Conservation (phyloP, 148 eudicot genomes). For the Rhododendron mucronatum region DNA sequence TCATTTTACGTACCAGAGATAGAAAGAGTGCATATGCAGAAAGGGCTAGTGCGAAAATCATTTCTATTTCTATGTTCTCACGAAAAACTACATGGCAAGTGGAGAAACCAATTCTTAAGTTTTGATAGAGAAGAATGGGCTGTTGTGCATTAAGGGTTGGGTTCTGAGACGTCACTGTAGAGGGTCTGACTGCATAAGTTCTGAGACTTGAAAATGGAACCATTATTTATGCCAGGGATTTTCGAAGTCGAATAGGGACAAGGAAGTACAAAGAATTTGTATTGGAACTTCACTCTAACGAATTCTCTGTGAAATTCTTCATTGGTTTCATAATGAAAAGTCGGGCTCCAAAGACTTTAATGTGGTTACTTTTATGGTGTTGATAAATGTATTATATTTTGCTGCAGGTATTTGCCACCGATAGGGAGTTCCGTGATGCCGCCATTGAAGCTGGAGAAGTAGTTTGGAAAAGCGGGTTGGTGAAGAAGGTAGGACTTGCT, state of each 20-base stretch:
- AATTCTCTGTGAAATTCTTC: background rate
- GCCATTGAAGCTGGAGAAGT: conserved; percentile 89
- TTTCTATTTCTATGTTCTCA: too few species aligned
- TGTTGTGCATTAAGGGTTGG: background rate
- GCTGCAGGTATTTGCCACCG: conserved; percentile 49
- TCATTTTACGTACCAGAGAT: background rate
- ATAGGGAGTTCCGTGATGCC: conserved; percentile 64
- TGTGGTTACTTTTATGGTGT: background rate
- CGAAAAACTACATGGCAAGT: background rate
- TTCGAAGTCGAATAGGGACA: background rate
- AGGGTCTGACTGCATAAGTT: background rate
- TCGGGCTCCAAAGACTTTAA: background rate
- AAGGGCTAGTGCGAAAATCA: too few species aligned
- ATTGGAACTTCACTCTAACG: background rate
- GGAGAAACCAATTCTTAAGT: background rate
- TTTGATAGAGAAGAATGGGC: background rate
- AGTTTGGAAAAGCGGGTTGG: conserved; percentile 75
- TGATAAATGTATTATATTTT: background rate
- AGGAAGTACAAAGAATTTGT: background rate
- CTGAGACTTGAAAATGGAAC: background rate
- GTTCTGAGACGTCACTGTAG: background rate
- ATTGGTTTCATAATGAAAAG: background rate
- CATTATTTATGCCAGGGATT: background rate
- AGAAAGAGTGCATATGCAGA: too few species aligned
- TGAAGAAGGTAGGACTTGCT: conserved; percentile 59